phyloP scores from a whole-genome alignment of 1,139 yeast genomes.

The Yamadazyma songkhlaensis region DNA sequence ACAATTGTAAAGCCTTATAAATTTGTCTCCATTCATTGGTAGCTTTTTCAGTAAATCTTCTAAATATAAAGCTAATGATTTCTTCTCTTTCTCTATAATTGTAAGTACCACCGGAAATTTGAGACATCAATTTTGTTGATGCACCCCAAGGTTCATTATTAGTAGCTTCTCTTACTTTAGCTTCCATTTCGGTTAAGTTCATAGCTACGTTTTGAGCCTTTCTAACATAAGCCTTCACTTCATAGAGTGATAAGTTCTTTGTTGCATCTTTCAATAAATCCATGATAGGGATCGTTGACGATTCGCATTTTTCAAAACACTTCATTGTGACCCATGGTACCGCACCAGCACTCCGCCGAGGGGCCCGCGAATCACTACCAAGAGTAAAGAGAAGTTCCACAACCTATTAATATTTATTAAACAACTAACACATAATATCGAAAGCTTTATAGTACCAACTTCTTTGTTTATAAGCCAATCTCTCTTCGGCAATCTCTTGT shows the following conservation, averaged over 20 bases:
- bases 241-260: constrained; percentile 83
- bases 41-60: constrained; percentile 89
- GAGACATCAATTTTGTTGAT: constrained; percentile 84
- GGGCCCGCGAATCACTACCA: too few relatives aligned
- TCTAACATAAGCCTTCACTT: constrained; percentile 95
- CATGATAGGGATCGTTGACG: constrained; percentile 29
- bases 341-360: too few relatives aligned
- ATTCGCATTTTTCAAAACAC: neutral
- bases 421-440: constrained; percentile 5
- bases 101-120: constrained; percentile 92
- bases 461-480: constrained; percentile 18
- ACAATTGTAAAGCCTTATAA: constrained; percentile 85
- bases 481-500: constrained; percentile 37
- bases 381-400: neutral
- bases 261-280: constrained; percentile 70
- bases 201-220: constrained; percentile 95
- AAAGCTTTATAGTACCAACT: constrained; percentile 20
- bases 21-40: constrained; percentile 99
- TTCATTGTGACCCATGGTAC: too few relatives aligned
- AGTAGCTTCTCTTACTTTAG: constrained; percentile 95
- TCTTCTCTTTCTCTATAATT: constrained; percentile 82
- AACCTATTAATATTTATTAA: too few relatives aligned
- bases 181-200: constrained; percentile 93
- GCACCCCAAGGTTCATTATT: constrained; percentile 99
- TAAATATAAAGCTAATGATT: constrained; percentile 64